Evolutionary conservation across 148 eudicot genomes (phyloP).

Genomic region (Beta vulgaris): DNA sequence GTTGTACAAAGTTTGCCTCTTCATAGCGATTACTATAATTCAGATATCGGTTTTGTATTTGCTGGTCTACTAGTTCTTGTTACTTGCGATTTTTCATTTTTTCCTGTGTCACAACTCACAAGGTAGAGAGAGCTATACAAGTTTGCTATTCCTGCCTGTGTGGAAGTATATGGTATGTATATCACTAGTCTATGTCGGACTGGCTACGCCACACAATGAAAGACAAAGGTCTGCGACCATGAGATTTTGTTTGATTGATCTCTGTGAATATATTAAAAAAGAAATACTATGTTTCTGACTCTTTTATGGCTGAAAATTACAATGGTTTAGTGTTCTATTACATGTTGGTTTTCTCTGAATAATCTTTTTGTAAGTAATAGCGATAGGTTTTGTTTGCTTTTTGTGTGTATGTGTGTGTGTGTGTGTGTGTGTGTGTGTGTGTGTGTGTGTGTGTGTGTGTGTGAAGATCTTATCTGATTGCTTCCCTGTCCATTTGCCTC

Average conservation of each 20-base stretch:
- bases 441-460: no score
- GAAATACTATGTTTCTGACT: no score
- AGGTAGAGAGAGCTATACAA: not conserved
- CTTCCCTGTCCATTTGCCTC: no score
- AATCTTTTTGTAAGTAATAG: not conserved
- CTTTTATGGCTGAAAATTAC: not conserved
- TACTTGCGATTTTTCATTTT: not conserved
- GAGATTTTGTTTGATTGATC: no score
- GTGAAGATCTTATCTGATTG: not conserved
- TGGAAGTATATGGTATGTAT: no score
- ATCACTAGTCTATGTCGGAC: not conserved
- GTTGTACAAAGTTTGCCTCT: conserved; percentile 16
- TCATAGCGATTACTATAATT: not conserved
- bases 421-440: no score
- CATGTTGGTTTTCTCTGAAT: not conserved
- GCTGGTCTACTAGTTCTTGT: not conserved
- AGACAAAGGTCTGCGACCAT: no score
- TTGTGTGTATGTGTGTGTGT: no score
- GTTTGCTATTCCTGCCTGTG: not conserved
- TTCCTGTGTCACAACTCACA: not conserved
- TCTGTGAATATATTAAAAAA: no score
- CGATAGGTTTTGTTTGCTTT: no score
- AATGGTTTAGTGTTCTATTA: no score
- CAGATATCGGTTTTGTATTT: not conserved
- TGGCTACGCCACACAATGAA: not conserved